Percentiles rank a stretch among this genome's conserved stretches.
These are phyloP conservation scores for Coccomyxa sp. DNA, from an alignment of 139 green algal genomes.

Conservation along the genomic window DNA sequence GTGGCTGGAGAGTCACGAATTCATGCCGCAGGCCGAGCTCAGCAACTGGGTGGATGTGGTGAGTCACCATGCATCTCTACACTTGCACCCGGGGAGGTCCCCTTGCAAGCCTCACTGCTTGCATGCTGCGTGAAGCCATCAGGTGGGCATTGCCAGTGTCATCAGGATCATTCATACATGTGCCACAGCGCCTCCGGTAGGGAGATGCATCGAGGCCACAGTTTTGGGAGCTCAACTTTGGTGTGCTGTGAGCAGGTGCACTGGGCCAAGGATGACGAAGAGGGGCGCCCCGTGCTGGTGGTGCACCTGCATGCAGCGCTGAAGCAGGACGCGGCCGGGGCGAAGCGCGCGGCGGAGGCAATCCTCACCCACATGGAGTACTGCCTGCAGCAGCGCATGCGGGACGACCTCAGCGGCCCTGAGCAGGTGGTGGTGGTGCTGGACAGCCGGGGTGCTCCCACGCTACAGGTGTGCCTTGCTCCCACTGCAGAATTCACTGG, in stretches of 20 bases:
- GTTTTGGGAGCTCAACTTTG: neutral
- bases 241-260: conserved; percentile 1
- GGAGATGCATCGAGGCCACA: neutral
- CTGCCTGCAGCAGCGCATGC: neutral
- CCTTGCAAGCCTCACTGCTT: neutral
- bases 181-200: neutral
- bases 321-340: conserved; percentile 7
- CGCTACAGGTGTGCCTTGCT: conserved; percentile 9
- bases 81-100: neutral
- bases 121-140: neutral
- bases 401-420: neutral
- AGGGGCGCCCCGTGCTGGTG: conserved; percentile 5
- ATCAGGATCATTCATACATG: neutral
- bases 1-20: conserved; percentile 8
- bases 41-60: conserved; percentile 5
- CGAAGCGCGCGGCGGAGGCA: conserved; percentile 2
- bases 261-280: conserved; percentile 4
- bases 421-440: conserved; percentile 18
- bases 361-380: conserved; percentile 9
- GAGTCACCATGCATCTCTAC: neutral
- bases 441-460: conserved; percentile 12
- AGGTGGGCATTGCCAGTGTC: neutral
- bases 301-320: conserved; percentile 4
- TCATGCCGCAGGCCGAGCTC: conserved; percentile 2
- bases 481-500: too few species aligned